Conservation (phyloP, 2,329 filamentous ascomycete genomes). For the Penicillium sp. region DNA sequence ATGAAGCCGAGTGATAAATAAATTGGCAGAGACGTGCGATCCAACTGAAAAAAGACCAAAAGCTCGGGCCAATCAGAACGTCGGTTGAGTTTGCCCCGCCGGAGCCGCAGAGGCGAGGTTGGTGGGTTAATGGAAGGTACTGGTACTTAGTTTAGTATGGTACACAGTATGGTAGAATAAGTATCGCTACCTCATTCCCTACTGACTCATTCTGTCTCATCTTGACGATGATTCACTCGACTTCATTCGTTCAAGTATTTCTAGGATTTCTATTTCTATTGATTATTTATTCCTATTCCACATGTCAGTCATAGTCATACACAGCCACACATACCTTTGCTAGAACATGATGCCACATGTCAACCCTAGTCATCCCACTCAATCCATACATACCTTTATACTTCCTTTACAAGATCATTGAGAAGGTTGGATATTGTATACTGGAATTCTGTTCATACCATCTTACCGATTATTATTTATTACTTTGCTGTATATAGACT, state of each 20-base stretch:
- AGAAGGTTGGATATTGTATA: no score
- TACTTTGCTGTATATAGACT: no score
- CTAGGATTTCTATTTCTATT: background rate
- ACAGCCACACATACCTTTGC: background rate
- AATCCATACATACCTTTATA: background rate
- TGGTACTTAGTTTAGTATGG: conserved; percentile 4
- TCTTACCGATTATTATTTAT: no score
- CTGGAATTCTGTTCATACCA: no score
- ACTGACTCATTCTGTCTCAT: conserved; percentile 30
- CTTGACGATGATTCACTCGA: conserved; percentile 14
- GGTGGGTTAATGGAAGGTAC: background rate
- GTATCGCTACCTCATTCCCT: conserved; percentile 10
- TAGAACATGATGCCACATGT: background rate
- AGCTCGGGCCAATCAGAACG: conserved; percentile 24
- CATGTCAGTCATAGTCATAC: background rate
- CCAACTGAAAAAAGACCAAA: conserved; percentile 23
- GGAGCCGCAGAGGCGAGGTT: conserved; percentile 17
- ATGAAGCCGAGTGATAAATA: conserved; percentile 12
- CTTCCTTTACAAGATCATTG: background rate
- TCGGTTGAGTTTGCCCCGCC: conserved; percentile 11
- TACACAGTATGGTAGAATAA: fast-evolving
- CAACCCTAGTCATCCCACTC: background rate
- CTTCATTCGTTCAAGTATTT: background rate
- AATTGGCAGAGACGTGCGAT: conserved; percentile 14
- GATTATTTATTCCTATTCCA: background rate